Percentiles rank a stretch among this genome's conserved stretches.
Evolutionary conservation across 2,329 filamentous ascomycete species (phyloP).

Genomic region (Fusarium verrucosum): DNA sequence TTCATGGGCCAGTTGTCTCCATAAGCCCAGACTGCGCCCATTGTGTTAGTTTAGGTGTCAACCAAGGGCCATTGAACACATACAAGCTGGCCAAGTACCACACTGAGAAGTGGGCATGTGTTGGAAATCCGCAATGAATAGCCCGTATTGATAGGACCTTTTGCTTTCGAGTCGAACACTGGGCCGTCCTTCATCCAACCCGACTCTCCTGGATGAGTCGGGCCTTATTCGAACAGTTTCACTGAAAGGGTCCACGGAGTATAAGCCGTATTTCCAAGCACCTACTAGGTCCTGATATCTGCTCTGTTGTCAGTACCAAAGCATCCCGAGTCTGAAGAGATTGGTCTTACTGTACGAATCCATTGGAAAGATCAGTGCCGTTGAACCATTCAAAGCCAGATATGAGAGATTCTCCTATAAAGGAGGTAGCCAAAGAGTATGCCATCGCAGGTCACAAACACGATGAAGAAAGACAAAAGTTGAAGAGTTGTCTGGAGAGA

Average conservation of each 20-base stretch:
- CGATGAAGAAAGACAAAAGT: conserved; percentile 10
- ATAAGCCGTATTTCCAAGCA: conserved; percentile 53
- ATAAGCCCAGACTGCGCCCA: conserved; percentile 60
- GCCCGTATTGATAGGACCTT: conserved; percentile 68
- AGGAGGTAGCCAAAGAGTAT: conserved; percentile 57
- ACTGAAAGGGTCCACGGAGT: conserved; percentile 53
- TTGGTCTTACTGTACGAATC: conserved; percentile 70
- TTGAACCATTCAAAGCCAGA: conserved; percentile 61
- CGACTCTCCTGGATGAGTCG: conserved; percentile 53
- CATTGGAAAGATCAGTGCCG: conserved; percentile 68
- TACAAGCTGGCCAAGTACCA: conserved; percentile 78
- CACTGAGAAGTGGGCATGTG: conserved; percentile 79
- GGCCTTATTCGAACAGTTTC: conserved; percentile 58
- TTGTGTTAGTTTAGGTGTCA: conserved; percentile 8
- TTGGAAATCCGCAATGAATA: conserved; percentile 75
- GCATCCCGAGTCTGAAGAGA: conserved; percentile 34
- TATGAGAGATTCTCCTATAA: conserved; percentile 56
- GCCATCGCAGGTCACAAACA: conserved; percentile 43
- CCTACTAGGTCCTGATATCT: conserved; percentile 57
- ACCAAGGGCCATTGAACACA: conserved; percentile 28
- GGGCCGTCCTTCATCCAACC: conserved; percentile 54
- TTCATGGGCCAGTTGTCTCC: conserved; percentile 66
- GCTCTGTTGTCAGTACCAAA: conserved; percentile 16
- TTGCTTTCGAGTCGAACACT: conserved; percentile 75
- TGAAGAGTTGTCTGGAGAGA: conserved; percentile 6